phyloP scores from a whole-genome alignment of 1,284 basidiomycete genomes.

The Boletus holoroseus region DNA sequence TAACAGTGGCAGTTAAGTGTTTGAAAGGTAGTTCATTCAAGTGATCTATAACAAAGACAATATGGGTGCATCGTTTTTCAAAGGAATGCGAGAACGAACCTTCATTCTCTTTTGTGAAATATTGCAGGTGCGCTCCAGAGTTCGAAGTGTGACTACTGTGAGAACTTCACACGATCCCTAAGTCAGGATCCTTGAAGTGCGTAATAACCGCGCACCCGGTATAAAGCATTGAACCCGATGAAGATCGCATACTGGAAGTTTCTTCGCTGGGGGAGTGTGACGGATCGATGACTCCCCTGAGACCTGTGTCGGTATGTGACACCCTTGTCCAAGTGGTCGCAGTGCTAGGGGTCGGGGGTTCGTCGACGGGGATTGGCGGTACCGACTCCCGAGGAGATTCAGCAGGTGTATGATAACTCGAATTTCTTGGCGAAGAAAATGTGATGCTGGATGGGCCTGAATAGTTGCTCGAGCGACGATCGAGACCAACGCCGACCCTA shows the following conservation, averaged over 20 bases:
- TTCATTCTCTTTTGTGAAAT: conserved; percentile 6
- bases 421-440: conserved; percentile 1
- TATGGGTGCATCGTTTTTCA: not conserved
- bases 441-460: not conserved
- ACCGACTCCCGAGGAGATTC: conserved; percentile 12
- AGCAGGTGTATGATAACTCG: conserved; percentile 13
- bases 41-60: conserved; percentile 6
- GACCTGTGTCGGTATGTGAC: conserved; percentile 2
- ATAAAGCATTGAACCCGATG: conserved; percentile 9
- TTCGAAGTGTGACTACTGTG: conserved; percentile 15
- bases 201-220: conserved; percentile 10
- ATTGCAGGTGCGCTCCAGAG: conserved; percentile 13
- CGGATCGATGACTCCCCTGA: not conserved
- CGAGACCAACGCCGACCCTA: not conserved
- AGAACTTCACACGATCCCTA: conserved; percentile 10
- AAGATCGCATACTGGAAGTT: conserved; percentile 6
- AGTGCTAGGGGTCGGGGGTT: conserved; percentile 11
- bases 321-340: not conserved
- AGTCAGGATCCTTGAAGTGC: not conserved
- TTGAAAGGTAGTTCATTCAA: conserved; percentile 13
- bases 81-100: conserved; percentile 11
- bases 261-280: conserved; percentile 12
- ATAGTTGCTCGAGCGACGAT: not conserved
- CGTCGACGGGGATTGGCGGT: conserved; percentile 11
- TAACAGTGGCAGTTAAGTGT: conserved; percentile 5